phyloP scores from a whole-genome alignment of 116 monocot species.

The Trichopus zeylanicus region DNA sequence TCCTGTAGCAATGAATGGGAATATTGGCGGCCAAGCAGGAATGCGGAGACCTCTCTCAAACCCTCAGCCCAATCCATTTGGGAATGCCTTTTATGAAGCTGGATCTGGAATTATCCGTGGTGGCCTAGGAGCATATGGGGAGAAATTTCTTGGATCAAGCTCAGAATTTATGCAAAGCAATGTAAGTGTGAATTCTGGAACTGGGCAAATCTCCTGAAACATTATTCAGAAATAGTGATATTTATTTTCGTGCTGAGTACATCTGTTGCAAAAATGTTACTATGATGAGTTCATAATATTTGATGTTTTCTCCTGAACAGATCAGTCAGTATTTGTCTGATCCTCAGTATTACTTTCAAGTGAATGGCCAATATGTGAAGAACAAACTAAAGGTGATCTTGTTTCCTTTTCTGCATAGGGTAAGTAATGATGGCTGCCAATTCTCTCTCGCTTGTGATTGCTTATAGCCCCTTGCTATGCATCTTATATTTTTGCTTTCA shows the following conservation, averaged over 20 bases:
- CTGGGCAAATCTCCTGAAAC: background rate
- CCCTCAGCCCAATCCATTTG: constrained; percentile 39
- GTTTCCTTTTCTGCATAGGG: constrained; percentile 61
- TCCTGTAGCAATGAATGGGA: constrained; percentile 15
- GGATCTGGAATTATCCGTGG: constrained; percentile 55
- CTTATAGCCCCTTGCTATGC: background rate
- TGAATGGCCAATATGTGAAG: constrained; percentile 56
- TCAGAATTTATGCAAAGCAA: constrained; percentile 75
- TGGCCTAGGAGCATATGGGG: constrained; percentile 54
- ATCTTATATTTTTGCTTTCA: background rate
- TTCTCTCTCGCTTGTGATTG: background rate
- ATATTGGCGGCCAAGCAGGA: constrained; percentile 14
- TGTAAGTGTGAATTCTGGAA: constrained; percentile 14
- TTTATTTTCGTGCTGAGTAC: too few species aligned
- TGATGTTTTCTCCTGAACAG: constrained; percentile 19
- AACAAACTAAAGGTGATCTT: constrained; percentile 57
- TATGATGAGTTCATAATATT: background rate
- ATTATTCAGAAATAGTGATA: too few species aligned
- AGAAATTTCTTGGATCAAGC: constrained; percentile 53
- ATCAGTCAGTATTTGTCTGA: constrained; percentile 53
- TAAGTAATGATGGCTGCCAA: constrained; percentile 4
- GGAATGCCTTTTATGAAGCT: constrained; percentile 41
- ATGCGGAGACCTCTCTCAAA: constrained; percentile 28
- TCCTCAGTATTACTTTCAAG: constrained; percentile 65
- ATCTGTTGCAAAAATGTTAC: background rate